Percentiles rank a stretch among this genome's conserved stretches.
Evolutionary conservation across 2,329 filamentous ascomycete species (phyloP).

Genomic region (Dothistroma septosporum): DNA sequence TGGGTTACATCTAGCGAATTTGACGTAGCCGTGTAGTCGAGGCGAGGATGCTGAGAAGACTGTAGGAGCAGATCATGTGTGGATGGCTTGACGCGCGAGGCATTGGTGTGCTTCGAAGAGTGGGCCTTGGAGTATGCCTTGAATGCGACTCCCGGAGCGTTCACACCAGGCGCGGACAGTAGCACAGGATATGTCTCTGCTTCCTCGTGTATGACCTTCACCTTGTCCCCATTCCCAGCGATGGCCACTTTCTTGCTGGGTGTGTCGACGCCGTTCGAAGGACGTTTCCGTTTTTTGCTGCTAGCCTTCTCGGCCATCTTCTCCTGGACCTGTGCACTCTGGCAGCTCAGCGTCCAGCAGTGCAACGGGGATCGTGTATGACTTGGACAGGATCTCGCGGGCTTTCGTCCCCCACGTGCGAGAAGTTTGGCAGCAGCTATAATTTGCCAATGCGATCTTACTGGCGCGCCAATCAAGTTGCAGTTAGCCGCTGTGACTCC

Average conservation of each 20-base stretch:
- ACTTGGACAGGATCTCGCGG: background rate
- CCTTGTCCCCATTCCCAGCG: constrained; percentile 16
- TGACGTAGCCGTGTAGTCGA: constrained; percentile 53
- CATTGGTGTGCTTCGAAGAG: constrained; percentile 23
- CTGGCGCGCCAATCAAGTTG: background rate
- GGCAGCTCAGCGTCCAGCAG: background rate
- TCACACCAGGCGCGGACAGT: constrained; percentile 41
- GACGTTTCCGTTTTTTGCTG: constrained; percentile 50
- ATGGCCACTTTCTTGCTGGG: constrained; percentile 39
- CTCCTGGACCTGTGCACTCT: no score
- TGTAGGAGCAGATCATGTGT: constrained; percentile 55
- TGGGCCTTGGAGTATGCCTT: constrained; percentile 46
- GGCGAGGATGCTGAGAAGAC: constrained; percentile 56
- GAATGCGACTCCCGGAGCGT: constrained; percentile 40
- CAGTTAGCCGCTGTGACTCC: no score
- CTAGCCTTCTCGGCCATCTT: constrained; percentile 34
- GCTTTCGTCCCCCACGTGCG: background rate
- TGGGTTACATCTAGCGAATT: constrained; percentile 36
- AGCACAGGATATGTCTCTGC: constrained; percentile 27
- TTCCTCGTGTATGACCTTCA: constrained; percentile 29
- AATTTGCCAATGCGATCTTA: no score
- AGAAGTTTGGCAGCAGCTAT: background rate
- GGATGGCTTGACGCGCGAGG: constrained; percentile 32
- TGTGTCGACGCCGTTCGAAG: constrained; percentile 41
- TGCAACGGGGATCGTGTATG: background rate